These are phyloP conservation scores for Stachybotrys echinatus DNA, from an alignment of 2,329 filamentous ascomycete species.

Conservation along the genomic window DNA sequence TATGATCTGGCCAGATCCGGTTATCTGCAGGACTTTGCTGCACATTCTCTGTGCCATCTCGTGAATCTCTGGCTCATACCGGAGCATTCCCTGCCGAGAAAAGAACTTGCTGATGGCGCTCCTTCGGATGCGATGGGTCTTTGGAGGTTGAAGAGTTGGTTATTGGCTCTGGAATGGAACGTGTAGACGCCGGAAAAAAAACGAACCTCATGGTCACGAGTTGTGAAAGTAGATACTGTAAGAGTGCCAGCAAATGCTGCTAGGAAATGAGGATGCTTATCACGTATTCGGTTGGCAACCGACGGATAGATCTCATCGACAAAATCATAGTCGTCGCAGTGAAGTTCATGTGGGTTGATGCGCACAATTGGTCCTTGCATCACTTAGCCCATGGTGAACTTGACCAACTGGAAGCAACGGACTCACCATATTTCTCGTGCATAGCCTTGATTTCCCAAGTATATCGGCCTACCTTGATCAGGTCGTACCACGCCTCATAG, in stretches of 20 bases:
- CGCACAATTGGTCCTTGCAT: conserved; percentile 27
- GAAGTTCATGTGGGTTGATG: conserved; percentile 33
- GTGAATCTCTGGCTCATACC: conserved; percentile 17
- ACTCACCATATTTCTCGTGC: conserved; percentile 20
- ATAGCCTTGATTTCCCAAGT: conserved; percentile 13
- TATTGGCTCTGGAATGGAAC: no score
- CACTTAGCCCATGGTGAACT: background rate
- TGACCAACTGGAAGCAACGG: background rate
- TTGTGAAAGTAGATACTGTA: conserved; percentile 2
- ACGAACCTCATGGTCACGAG: conserved; percentile 7
- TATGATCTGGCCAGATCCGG: conserved; percentile 17
- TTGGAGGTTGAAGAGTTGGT: no score
- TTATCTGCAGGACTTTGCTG: conserved; percentile 21
- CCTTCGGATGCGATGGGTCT: conserved; percentile 25
- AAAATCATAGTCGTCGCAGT: conserved; percentile 28
- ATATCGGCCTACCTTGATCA: conserved; percentile 11
- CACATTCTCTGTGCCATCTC: conserved; percentile 17
- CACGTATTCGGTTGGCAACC: conserved; percentile 17
- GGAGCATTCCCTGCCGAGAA: conserved; percentile 23
- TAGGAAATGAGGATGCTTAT: conserved; percentile 10
- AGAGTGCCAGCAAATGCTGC: background rate
- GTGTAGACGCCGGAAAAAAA: no score
- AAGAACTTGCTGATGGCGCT: conserved; percentile 26
- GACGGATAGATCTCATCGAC: conserved; percentile 31
- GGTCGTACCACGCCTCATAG: conserved; percentile 15